phyloP scores from a whole-genome alignment of 805 yeast species.

The Pichia insulana region DNA sequence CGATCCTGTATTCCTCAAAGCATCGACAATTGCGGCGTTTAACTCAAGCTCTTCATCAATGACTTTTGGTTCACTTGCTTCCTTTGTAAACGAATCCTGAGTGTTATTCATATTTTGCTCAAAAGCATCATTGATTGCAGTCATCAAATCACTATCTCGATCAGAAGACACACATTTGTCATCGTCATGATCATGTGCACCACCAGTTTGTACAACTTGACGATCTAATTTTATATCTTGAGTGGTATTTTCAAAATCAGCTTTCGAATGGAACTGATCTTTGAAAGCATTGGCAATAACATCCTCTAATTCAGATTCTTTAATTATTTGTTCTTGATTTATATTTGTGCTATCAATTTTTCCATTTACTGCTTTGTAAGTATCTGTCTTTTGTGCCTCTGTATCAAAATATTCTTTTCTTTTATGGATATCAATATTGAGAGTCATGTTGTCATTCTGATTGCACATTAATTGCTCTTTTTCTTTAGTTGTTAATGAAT shows the following conservation, averaged over 20 bases:
- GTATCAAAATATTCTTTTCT: neutral
- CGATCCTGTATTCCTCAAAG: slow-evolving; percentile 14
- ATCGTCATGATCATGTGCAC: neutral
- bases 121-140: slow-evolving; percentile 13
- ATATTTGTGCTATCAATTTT: neutral
- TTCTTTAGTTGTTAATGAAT: too few species aligned
- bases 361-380: neutral
- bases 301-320: slow-evolving; percentile 6
- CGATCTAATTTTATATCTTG: too few species aligned
- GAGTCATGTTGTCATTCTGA: too few species aligned
- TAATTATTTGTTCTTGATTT: neutral
- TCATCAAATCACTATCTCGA: slow-evolving; percentile 5
- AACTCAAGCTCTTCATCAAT: slow-evolving; percentile 12
- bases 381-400: neutral
- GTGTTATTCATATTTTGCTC: slow-evolving; percentile 6
- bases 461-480: too few species aligned
- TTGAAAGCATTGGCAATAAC: slow-evolving; percentile 14
- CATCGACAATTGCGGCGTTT: slow-evolving; percentile 20
- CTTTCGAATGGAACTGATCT: slow-evolving; percentile 1
- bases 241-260: neutral
- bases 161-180: neutral
- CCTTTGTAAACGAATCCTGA: slow-evolving; percentile 1
- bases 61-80: slow-evolving; percentile 1
- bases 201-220: neutral
- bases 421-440: too few species aligned